phyloP scores from a whole-genome alignment of 495 filamentous ascomycete species.

The Parathielavia appendiculata region DNA sequence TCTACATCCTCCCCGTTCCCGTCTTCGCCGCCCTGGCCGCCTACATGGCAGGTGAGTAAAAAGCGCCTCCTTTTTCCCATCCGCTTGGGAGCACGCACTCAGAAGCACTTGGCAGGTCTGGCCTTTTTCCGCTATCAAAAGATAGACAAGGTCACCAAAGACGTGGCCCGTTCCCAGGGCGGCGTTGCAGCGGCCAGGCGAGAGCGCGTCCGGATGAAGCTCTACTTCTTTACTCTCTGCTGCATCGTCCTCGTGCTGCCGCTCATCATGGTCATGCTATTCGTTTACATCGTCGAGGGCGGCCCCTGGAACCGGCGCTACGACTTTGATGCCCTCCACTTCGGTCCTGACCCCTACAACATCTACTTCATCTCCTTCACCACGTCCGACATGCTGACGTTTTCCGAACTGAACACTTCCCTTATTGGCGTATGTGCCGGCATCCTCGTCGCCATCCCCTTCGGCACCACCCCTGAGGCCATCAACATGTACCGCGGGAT shows the following conservation, averaged over 20 bases:
- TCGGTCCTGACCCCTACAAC: conserved; percentile 31
- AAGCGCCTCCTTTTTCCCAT: background rate
- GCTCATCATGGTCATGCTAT: conserved; percentile 55
- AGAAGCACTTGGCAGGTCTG: conserved; percentile 45
- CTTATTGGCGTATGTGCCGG: conserved; percentile 62
- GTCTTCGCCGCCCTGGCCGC: conserved; percentile 58
- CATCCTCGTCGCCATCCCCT: conserved; percentile 66
- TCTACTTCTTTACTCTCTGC: conserved; percentile 67
- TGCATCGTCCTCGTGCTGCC: conserved; percentile 66
- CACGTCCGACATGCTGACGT: conserved; percentile 45
- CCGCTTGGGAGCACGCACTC: conserved; percentile 14
- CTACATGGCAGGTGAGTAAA: conserved; percentile 67
- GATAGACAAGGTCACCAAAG: conserved; percentile 58
- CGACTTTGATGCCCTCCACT: conserved; percentile 35
- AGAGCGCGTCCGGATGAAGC: conserved; percentile 63
- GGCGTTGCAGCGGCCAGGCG: conserved; percentile 37
- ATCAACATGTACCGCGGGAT: conserved; percentile 62
- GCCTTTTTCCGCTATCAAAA: conserved; percentile 62
- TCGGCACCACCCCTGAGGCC: conserved; percentile 75
- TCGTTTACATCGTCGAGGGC: conserved; percentile 45
- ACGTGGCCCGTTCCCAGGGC: conserved; percentile 52
- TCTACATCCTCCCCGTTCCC: conserved; percentile 62
- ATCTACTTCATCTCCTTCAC: conserved; percentile 61
- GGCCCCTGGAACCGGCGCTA: conserved; percentile 50
- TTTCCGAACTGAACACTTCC: conserved; percentile 53